Evolutionary conservation across 2,329 filamentous ascomycete species (phyloP).

Genomic region (Phyllosticta paracitricarpa): DNA sequence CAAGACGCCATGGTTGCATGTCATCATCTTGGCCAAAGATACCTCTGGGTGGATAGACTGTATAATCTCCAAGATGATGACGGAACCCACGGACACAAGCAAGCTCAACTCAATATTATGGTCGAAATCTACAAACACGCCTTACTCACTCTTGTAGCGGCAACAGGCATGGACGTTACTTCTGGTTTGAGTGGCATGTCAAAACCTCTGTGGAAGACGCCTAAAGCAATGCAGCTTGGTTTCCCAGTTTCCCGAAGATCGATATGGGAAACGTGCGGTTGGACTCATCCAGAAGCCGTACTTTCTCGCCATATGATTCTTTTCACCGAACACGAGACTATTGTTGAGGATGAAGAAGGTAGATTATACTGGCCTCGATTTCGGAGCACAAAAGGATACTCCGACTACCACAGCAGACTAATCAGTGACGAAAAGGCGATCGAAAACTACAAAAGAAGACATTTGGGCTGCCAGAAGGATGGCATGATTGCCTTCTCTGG

Average conservation of each 20-base stretch:
- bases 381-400: neutral
- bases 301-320: neutral
- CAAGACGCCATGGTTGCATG: slow-evolving; percentile 7
- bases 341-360: neutral
- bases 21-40: neutral
- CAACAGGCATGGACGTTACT: neutral
- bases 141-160: neutral
- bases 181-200: neutral
- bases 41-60: slow-evolving; percentile 11
- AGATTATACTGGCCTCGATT: neutral
- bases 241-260: neutral
- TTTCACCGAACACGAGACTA: neutral
- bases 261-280: neutral
- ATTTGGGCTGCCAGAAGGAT: neutral
- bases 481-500: neutral
- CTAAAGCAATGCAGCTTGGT: neutral
- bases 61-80: slow-evolving; percentile 9
- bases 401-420: neutral
- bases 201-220: neutral
- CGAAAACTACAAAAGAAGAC: too few relatives aligned
- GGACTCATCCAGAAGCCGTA: neutral
- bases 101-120: neutral
- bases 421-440: neutral
- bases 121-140: neutral
- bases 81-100: neutral